These are phyloP conservation scores for Alternaria tenuissima DNA, from an alignment of 2,329 filamentous ascomycete species.

Conservation along the genomic window DNA sequence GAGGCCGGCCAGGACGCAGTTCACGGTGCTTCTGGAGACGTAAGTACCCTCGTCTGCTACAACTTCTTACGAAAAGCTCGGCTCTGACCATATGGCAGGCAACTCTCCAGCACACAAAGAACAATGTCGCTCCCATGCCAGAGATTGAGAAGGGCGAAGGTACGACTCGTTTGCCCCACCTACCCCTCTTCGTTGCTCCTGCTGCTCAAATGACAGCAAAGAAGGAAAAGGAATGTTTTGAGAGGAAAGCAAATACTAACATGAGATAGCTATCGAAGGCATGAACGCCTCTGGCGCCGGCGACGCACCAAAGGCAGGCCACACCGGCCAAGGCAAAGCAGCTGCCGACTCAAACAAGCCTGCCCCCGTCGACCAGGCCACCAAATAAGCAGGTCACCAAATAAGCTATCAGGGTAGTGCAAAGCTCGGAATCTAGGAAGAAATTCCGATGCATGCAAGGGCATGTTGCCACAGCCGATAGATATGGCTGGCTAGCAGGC, in stretches of 20 bases:
- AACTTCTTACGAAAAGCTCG: neutral
- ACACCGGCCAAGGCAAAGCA: conserved; percentile 25
- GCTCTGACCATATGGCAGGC: conserved; percentile 19
- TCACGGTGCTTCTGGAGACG: conserved; percentile 49
- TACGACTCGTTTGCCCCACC: conserved; percentile 21
- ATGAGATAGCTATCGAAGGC: conserved; percentile 38
- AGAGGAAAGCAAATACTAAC: neutral
- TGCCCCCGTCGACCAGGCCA: conserved; percentile 27
- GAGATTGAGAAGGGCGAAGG: conserved; percentile 51
- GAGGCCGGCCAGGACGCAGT: conserved; percentile 46
- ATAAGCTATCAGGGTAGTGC: conserved; percentile 8
- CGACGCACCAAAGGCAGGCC: conserved; percentile 20
- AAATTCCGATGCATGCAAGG: neutral
- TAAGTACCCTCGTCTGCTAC: conserved; percentile 20
- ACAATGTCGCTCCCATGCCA: conserved; percentile 51
- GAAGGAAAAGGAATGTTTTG: conserved; percentile 3
- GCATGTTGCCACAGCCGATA: neutral
- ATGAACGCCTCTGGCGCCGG: conserved; percentile 49
- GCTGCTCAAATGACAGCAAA: neutral
- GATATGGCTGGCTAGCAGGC: neutral
- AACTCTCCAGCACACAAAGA: conserved; percentile 48
- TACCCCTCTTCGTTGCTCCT: neutral
- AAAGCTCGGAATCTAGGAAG: conserved; percentile 5
- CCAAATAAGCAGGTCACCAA: conserved; percentile 32
- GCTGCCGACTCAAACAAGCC: conserved; percentile 32